phyloP scores from a whole-genome alignment of 305 asterid genomes.

The Plantago coronopus region DNA sequence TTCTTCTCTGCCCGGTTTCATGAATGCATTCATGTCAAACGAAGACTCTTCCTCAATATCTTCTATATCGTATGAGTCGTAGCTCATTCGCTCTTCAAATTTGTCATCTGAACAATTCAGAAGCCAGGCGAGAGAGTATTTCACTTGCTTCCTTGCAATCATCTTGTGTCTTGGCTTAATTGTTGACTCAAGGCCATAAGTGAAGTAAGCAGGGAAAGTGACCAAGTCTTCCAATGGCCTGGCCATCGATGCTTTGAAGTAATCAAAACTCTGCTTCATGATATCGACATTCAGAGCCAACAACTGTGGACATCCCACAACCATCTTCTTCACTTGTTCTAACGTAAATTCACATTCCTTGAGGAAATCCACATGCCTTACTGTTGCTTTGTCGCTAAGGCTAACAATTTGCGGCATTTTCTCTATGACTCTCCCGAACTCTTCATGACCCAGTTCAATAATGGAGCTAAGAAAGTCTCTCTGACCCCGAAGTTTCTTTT shows the following conservation, averaged over 20 bases:
- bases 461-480: constrained; percentile 47
- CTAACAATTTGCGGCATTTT: constrained; percentile 87
- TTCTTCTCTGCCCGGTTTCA: constrained; percentile 41
- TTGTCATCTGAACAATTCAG: constrained; percentile 83
- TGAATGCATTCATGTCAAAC: constrained; percentile 54
- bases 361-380: constrained; percentile 63
- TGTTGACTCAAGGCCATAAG: constrained; percentile 80
- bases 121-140: constrained; percentile 85
- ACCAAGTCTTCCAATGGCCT: constrained; percentile 86
- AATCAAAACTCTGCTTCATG: constrained; percentile 67
- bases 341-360: constrained; percentile 58
- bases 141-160: constrained; percentile 57
- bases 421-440: constrained; percentile 72
- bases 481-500: constrained; percentile 46
- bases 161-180: constrained; percentile 68
- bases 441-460: constrained; percentile 47
- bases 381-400: constrained; percentile 54
- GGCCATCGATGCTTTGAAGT: constrained; percentile 53
- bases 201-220: constrained; percentile 82
- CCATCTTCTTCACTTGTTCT: constrained; percentile 72
- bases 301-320: constrained; percentile 81
- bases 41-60: constrained; percentile 66
- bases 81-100: constrained; percentile 80
- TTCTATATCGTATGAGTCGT: constrained; percentile 69
- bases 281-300: constrained; percentile 79